phyloP scores from a whole-genome alignment of 2,329 filamentous ascomycete genomes.

The Macroventuria anomochaeta region DNA sequence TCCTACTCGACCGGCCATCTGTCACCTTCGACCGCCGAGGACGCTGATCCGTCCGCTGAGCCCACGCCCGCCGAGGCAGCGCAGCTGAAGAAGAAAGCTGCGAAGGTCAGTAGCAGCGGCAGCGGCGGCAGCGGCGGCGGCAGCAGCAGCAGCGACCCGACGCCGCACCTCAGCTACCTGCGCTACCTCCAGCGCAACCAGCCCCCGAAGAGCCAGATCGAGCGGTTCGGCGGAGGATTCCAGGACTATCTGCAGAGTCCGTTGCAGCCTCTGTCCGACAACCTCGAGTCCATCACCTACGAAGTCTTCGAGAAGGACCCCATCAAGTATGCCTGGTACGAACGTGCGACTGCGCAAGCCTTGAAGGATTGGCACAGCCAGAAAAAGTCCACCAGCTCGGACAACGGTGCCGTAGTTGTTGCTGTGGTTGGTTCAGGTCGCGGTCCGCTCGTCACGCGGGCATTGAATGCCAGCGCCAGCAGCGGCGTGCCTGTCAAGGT shows the following conservation, averaged over 20 bases:
- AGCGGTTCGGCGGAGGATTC: slow-evolving; percentile 72
- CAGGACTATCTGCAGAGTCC: slow-evolving; percentile 97
- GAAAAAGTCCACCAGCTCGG: slow-evolving; percentile 75
- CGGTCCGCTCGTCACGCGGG: slow-evolving; percentile 88
- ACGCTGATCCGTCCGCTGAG: slow-evolving; percentile 42
- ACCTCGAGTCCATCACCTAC: slow-evolving; percentile 95
- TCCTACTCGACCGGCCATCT: slow-evolving; percentile 46
- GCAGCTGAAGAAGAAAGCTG: slow-evolving; percentile 42
- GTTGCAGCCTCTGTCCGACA: slow-evolving; percentile 92
- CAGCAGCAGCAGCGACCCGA: slow-evolving; percentile 59
- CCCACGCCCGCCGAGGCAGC: slow-evolving; percentile 75
- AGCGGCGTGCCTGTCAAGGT: slow-evolving; percentile 81
- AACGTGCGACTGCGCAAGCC: slow-evolving; percentile 80
- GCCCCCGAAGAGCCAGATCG: slow-evolving; percentile 66
- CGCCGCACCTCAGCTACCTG: slow-evolving; percentile 79
- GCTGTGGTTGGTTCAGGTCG: slow-evolving; percentile 93
- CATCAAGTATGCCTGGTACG: slow-evolving; percentile 97
- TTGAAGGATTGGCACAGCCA: slow-evolving; percentile 78
- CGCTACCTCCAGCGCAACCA: slow-evolving; percentile 85
- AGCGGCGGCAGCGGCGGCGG: no score
- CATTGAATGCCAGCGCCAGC: slow-evolving; percentile 76
- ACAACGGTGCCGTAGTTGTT: slow-evolving; percentile 75
- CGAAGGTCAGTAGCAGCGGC: slow-evolving; percentile 55
- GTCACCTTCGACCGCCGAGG: slow-evolving; percentile 53
- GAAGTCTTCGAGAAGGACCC: slow-evolving; percentile 99